These are phyloP conservation scores for Pythium dissotocum DNA, from an alignment of 352 stramenopile species.

Conservation along the genomic window DNA sequence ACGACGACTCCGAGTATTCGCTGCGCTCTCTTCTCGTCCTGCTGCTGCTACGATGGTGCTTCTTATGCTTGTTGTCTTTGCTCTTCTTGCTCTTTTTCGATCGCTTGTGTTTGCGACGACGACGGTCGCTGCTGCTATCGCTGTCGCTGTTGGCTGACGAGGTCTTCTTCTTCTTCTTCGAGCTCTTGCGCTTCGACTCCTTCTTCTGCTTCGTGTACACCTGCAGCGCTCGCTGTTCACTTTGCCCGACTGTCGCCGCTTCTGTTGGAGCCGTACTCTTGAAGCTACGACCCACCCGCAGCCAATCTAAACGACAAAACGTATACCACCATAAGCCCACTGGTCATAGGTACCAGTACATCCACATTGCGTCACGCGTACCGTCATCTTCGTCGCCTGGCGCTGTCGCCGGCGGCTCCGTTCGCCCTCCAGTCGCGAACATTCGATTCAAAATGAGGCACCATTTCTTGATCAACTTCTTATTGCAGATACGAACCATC, in stretches of 20 bases:
- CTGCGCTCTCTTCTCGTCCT: constrained; percentile 10
- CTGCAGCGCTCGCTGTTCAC: constrained; percentile 22
- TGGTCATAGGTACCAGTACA: background rate
- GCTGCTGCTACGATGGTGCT: background rate
- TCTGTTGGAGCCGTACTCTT: background rate
- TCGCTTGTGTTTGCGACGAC: background rate
- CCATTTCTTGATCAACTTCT: background rate
- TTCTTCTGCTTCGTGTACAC: constrained; percentile 36
- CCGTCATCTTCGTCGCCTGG: constrained; percentile 21
- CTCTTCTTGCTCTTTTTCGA: constrained; percentile 27
- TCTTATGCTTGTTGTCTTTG: constrained; percentile 18
- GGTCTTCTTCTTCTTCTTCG: constrained; percentile 27
- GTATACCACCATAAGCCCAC: constrained; percentile 2
- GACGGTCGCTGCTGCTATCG: constrained; percentile 8
- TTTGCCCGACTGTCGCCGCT: background rate
- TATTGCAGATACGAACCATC: background rate
- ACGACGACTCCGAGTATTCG: constrained; percentile 16
- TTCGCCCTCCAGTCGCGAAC: constrained; percentile 21
- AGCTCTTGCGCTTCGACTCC: constrained; percentile 14
- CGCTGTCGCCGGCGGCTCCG: background rate
- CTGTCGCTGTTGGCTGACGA: constrained; percentile 11
- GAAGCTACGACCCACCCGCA: constrained; percentile 40
- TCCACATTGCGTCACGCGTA: background rate
- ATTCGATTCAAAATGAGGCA: constrained; percentile 15
- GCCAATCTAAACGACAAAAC: constrained; percentile 40